A percentile compares a stretch with the other conserved stretches of the same genome.
Evolutionary conservation across 345 rosid species (phyloP).

Genomic region (Salix exigua): DNA sequence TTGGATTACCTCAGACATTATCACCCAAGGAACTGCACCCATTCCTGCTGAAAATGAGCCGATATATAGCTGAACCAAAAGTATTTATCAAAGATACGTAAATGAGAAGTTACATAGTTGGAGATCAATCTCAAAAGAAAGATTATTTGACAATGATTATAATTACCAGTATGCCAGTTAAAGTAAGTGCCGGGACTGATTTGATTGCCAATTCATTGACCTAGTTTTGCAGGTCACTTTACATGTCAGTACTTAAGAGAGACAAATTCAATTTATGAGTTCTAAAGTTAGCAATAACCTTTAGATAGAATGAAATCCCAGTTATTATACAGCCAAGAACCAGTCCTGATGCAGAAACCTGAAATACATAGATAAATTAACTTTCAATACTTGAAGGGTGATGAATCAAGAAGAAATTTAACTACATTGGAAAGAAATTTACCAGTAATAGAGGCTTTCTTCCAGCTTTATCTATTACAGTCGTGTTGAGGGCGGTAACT

Average conservation of each 20-base stretch:
- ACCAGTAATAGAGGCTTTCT: slow-evolving; percentile 86
- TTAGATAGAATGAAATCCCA: slow-evolving; percentile 65
- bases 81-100: slow-evolving; percentile 3
- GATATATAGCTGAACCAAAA: slow-evolving; percentile 59
- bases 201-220: slow-evolving; percentile 56
- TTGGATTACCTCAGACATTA: slow-evolving; percentile 88
- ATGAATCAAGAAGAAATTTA: not conserved
- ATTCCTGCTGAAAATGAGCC: slow-evolving; percentile 82
- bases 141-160: not conserved
- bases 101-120: not conserved
- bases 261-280: not conserved
- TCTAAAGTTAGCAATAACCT: slow-evolving; percentile 35
- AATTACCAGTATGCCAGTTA: slow-evolving; percentile 74
- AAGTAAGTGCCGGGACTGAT: slow-evolving; percentile 66
- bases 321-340: slow-evolving; percentile 55
- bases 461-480: slow-evolving; percentile 74
- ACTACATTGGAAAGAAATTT: not conserved
- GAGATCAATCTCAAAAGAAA: not conserved
- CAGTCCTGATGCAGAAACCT: slow-evolving; percentile 79
- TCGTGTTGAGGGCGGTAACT: slow-evolving; percentile 59
- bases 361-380: slow-evolving; percentile 9
- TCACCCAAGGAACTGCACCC: slow-evolving; percentile 98
- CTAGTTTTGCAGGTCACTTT: slow-evolving; percentile 25
- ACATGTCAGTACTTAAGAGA: slow-evolving; percentile 3
- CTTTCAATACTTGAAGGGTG: not conserved